These are phyloP conservation scores for Fusarium vanettenii DNA, from an alignment of 2,329 filamentous ascomycete genomes.

Conservation along the genomic window DNA sequence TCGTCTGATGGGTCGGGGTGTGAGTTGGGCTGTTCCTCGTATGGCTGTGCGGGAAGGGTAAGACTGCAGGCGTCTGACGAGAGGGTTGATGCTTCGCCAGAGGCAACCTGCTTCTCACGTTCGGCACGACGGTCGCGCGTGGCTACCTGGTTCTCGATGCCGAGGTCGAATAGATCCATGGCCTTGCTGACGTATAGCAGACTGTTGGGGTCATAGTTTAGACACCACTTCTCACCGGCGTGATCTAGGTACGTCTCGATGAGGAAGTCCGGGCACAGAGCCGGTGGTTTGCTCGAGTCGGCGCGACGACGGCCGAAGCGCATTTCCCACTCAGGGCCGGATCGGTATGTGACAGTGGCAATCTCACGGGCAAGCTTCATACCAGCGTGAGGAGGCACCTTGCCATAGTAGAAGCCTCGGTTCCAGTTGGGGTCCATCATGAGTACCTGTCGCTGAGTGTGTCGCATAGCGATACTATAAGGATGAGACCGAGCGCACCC, in stretches of 20 bases:
- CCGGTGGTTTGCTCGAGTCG: constrained; percentile 86
- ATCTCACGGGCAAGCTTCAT: constrained; percentile 99
- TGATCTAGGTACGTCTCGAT: constrained; percentile 99
- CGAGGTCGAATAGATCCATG: constrained; percentile 98
- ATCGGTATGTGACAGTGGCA: constrained; percentile 96
- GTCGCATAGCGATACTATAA: constrained; percentile 98
- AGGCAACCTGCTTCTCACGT: constrained; percentile 68
- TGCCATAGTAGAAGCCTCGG: constrained; percentile 91
- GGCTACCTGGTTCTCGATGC: constrained; percentile 74
- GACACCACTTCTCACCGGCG: constrained; percentile 96
- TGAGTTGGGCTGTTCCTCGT: constrained; percentile 79
- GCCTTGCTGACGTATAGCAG: constrained; percentile 97
- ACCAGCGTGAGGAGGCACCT: constrained; percentile 89
- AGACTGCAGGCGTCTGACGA: constrained; percentile 71
- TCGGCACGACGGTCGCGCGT: constrained; percentile 71
- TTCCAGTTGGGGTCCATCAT: constrained; percentile 99
- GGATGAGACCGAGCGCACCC: constrained; percentile 95
- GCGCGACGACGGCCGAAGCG: constrained; percentile 90
- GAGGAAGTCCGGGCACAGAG: constrained; percentile 95
- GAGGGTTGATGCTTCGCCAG: constrained; percentile 62
- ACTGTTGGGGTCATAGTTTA: constrained; percentile 97
- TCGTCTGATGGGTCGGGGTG: constrained; percentile 49
- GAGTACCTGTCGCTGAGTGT: constrained; percentile 95
- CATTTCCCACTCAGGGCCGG: constrained; percentile 97
- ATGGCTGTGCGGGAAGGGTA: constrained; percentile 84